Conservation (phyloP, 2,329 filamentous ascomycete species). For the Alternaria brassicae region DNA sequence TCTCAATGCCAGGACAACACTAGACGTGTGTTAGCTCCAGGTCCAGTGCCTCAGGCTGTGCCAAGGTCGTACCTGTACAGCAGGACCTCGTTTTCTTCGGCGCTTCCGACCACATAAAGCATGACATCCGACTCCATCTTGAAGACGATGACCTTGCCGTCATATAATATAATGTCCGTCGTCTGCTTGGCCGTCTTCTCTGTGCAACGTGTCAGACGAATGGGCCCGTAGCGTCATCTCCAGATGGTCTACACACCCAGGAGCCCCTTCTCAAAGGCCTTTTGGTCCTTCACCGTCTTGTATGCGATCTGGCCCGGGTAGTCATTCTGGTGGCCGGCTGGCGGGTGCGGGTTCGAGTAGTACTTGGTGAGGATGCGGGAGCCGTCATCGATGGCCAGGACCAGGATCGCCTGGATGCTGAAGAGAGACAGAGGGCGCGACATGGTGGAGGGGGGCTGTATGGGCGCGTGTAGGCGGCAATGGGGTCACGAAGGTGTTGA, state of each 20-base stretch:
- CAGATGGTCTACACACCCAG: constrained; percentile 72
- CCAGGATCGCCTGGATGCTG: constrained; percentile 60
- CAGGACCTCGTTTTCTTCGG: constrained; percentile 96
- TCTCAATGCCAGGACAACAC: constrained; percentile 87
- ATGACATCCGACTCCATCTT: constrained; percentile 98
- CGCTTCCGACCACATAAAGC: constrained; percentile 86
- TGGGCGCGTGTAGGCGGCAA: constrained; percentile 7
- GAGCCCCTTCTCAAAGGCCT: constrained; percentile 94
- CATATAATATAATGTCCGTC: constrained; percentile 95
- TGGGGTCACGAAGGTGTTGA: constrained; percentile 14
- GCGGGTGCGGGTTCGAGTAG: constrained; percentile 75
- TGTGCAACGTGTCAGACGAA: constrained; percentile 30
- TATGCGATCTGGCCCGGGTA: constrained; percentile 78
- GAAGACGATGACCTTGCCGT: constrained; percentile 95
- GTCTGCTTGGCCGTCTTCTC: constrained; percentile 95
- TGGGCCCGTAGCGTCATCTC: constrained; percentile 64
- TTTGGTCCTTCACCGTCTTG: constrained; percentile 88
- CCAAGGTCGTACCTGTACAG: constrained; percentile 69
- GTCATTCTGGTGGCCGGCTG: constrained; percentile 66
- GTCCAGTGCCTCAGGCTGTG: no score
- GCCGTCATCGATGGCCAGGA: constrained; percentile 78
- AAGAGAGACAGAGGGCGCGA: constrained; percentile 62
- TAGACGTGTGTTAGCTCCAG: constrained; percentile 27
- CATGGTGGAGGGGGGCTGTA: constrained; percentile 47
- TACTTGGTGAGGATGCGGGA: constrained; percentile 94